A percentile compares a stretch with the other conserved stretches of the same genome.
phyloP scores from a whole-genome alignment of 2,329 filamentous ascomycete genomes.

The Talaromyces funiculosus region DNA sequence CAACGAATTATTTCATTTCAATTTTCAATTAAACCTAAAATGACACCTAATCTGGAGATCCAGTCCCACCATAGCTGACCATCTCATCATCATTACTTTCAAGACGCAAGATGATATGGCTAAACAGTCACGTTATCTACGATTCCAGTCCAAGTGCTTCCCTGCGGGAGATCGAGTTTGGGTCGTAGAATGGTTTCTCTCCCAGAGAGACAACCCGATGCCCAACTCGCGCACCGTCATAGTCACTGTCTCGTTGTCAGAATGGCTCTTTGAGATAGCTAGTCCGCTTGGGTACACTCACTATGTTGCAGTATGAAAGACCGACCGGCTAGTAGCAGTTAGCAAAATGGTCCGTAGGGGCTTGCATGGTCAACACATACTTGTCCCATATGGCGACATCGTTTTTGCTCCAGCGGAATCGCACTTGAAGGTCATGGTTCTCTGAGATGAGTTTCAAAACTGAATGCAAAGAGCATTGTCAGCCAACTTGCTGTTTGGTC shows the following conservation, averaged over 20 bases:
- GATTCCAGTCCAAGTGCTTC: background rate
- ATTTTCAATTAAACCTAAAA: too few relatives aligned
- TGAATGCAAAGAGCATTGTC: background rate
- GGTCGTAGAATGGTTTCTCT: slow-evolving; percentile 51
- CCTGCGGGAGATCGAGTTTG: slow-evolving; percentile 15
- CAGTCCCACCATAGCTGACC: too few relatives aligned
- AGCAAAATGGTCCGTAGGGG: too few relatives aligned
- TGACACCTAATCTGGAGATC: too few relatives aligned
- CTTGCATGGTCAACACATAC: background rate
- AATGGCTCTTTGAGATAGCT: too few relatives aligned
- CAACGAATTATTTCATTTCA: too few relatives aligned
- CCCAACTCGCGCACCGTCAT: slow-evolving; percentile 42
- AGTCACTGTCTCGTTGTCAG: too few relatives aligned
- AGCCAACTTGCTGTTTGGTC: background rate
- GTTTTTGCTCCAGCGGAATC: slow-evolving; percentile 34
- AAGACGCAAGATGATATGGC: too few relatives aligned
- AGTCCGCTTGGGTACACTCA: background rate
- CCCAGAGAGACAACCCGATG: slow-evolving; percentile 50
- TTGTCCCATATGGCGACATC: slow-evolving; percentile 29
- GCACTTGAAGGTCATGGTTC: slow-evolving; percentile 40
- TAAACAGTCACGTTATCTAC: too few relatives aligned
- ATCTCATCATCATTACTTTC: too few relatives aligned
- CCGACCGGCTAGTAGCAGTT: background rate
- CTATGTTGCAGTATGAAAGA: background rate
- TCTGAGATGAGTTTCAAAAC: slow-evolving; percentile 30